Evolutionary conservation across 768 basidiomycete genomes (phyloP).

Genomic region (Boletus reticulatus): DNA sequence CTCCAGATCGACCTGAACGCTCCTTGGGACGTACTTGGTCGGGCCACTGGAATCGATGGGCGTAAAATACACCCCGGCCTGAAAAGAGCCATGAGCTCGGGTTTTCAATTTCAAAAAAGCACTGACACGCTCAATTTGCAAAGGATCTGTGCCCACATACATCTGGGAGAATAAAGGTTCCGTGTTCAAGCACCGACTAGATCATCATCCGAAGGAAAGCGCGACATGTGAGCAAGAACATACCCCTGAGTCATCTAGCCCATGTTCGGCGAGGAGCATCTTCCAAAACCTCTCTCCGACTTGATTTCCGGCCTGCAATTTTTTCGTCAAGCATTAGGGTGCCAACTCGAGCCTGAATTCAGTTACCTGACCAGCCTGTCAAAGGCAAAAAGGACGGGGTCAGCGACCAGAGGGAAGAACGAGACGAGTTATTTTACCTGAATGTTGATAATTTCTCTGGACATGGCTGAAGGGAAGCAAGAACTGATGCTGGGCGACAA

Average conservation of each 20-base stretch:
- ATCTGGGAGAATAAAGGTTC: slow-evolving; percentile 35
- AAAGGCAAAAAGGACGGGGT: slow-evolving; percentile 3
- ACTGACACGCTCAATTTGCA: slow-evolving; percentile 71
- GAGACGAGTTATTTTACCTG: slow-evolving; percentile 45
- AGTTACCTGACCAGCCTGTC: slow-evolving; percentile 68
- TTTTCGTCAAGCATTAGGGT: slow-evolving; percentile 22
- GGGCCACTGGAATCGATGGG: slow-evolving; percentile 54
- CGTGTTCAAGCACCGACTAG: slow-evolving; percentile 6
- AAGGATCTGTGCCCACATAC: slow-evolving; percentile 71
- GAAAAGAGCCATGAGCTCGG: background rate
- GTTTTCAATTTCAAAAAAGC: background rate
- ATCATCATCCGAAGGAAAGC: slow-evolving; percentile 15
- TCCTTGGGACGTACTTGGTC: slow-evolving; percentile 84
- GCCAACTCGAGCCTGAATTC: background rate
- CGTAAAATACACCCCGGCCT: slow-evolving; percentile 83
- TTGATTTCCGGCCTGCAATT: slow-evolving; percentile 63
- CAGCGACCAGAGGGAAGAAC: slow-evolving; percentile 1
- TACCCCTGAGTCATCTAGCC: slow-evolving; percentile 71
- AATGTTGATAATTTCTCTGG: slow-evolving; percentile 80
- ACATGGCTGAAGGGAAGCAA: slow-evolving; percentile 42
- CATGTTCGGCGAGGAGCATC: slow-evolving; percentile 84
- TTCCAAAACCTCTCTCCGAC: slow-evolving; percentile 89
- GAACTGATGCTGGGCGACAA: slow-evolving; percentile 6
- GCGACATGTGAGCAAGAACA: slow-evolving; percentile 8
- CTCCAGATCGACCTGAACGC: slow-evolving; percentile 89